These are phyloP conservation scores for Plasmodiophora brassicae DNA, from an alignment of 208 protist species.

Conservation along the genomic window DNA sequence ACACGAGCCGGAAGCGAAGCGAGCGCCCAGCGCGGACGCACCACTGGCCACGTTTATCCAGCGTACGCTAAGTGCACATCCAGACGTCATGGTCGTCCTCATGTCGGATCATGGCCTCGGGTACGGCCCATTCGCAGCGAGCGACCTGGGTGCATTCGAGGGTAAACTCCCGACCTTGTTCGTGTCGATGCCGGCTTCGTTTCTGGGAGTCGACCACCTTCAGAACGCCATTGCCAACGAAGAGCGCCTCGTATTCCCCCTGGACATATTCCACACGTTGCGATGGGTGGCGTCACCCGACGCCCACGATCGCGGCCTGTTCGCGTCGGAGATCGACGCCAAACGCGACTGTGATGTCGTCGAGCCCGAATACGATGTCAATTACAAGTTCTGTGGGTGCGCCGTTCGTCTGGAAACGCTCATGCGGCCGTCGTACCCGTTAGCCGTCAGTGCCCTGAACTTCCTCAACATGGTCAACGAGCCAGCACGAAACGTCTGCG, in stretches of 20 bases:
- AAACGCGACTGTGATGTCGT: background rate
- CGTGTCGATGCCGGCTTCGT: background rate
- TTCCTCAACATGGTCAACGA: background rate
- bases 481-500: background rate
- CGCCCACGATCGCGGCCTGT: background rate
- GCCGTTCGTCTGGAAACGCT: background rate
- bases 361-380: background rate
- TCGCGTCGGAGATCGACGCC: background rate
- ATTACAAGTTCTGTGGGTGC: background rate
- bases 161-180: background rate
- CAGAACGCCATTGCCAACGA: background rate
- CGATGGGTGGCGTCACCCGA: background rate
- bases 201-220: background rate
- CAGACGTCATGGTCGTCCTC: background rate
- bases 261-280: background rate
- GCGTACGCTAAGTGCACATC: background rate
- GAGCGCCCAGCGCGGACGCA: background rate
- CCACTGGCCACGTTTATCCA: background rate
- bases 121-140: background rate
- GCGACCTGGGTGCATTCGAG: slow-evolving; percentile 10
- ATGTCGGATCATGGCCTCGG: slow-evolving; percentile 25
- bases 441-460: background rate
- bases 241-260: background rate
- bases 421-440: background rate
- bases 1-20: background rate